Percentiles rank a stretch among this genome's conserved stretches.
Evolutionary conservation across 75 land plant genomes (phyloP).

Genomic region (Picea glauca): DNA sequence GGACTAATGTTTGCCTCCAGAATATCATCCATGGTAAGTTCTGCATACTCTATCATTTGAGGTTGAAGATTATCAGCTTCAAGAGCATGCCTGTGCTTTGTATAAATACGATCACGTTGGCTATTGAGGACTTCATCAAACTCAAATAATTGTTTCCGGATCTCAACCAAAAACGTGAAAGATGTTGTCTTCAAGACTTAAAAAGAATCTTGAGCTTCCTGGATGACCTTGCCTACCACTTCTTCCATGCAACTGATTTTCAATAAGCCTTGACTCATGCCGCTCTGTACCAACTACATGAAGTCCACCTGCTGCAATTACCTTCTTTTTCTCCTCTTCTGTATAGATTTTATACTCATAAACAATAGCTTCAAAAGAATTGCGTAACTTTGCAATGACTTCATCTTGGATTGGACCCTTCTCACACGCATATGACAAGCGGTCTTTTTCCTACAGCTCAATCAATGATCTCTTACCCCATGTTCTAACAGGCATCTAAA

Average conservation of each 20-base stretch:
- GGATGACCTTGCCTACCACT: constrained; percentile 99
- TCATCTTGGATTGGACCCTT: constrained; percentile 93
- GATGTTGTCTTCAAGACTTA: constrained; percentile 46
- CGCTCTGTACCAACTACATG: constrained; percentile 71
- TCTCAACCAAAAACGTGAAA: constrained; percentile 88
- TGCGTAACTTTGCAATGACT: constrained; percentile 83
- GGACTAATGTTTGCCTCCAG: constrained; percentile 84
- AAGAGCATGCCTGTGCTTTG: constrained; percentile 93
- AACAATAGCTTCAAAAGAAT: too few relatives aligned
- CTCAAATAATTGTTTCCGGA: constrained; percentile 76
- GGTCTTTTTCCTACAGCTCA: constrained; percentile 95
- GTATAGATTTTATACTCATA: too few relatives aligned
- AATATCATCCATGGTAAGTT: too few relatives aligned
- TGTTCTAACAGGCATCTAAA: constrained; percentile 66
- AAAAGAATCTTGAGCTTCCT: constrained; percentile 95
- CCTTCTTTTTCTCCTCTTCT: too few relatives aligned
- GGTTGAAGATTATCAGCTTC: too few relatives aligned
- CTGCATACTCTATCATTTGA: too few relatives aligned
- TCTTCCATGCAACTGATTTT: constrained; percentile 98
- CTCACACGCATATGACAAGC: constrained; percentile 18
- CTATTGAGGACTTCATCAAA: too few relatives aligned
- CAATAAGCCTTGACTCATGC: constrained; percentile 65
- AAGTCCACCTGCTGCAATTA: constrained; percentile 91
- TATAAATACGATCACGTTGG: constrained; percentile 61
- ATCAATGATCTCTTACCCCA: constrained; percentile 87